Percentiles rank a stretch among this genome's conserved stretches.
These are phyloP conservation scores for Beauveria bassiana DNA, from an alignment of 2,329 filamentous ascomycete genomes.

Conservation along the genomic window DNA sequence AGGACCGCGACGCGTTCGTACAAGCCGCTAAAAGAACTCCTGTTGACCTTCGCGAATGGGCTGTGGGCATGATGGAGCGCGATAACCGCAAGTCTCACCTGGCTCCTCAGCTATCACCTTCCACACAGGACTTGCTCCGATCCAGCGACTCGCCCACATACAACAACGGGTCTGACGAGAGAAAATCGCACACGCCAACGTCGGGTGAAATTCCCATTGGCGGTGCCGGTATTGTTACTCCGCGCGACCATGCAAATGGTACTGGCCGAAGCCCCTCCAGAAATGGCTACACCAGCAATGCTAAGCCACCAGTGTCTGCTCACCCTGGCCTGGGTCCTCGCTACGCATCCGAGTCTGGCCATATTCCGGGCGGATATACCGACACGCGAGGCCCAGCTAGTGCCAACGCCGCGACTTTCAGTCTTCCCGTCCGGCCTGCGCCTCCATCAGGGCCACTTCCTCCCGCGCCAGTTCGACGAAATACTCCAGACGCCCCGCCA, in stretches of 20 bases:
- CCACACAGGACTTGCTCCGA: constrained; percentile 68
- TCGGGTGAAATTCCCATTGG: constrained; percentile 66
- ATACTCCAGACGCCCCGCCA: constrained; percentile 45
- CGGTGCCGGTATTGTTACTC: constrained; percentile 46
- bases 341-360: constrained; percentile 44
- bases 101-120: constrained; percentile 69
- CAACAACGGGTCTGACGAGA: constrained; percentile 32
- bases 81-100: constrained; percentile 95
- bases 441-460: constrained; percentile 49
- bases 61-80: constrained; percentile 84
- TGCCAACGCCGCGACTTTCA: constrained; percentile 45
- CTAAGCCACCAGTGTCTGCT: constrained; percentile 31
- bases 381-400: constrained; percentile 34
- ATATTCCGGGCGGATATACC: constrained; percentile 34
- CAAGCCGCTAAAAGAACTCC: constrained; percentile 95
- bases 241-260: constrained; percentile 37
- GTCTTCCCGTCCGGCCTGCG: constrained; percentile 56
- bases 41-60: constrained; percentile 90
- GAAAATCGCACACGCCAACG: constrained; percentile 52
- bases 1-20: constrained; percentile 91
- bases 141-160: constrained; percentile 51
- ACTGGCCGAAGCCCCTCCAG: constrained; percentile 44
- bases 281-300: constrained; percentile 34
- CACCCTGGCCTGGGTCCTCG: constrained; percentile 48
- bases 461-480: constrained; percentile 52